These are phyloP conservation scores for Amaranthus hypochondriacus DNA, from an alignment of 148 eudicot genomes.

Conservation along the genomic window DNA sequence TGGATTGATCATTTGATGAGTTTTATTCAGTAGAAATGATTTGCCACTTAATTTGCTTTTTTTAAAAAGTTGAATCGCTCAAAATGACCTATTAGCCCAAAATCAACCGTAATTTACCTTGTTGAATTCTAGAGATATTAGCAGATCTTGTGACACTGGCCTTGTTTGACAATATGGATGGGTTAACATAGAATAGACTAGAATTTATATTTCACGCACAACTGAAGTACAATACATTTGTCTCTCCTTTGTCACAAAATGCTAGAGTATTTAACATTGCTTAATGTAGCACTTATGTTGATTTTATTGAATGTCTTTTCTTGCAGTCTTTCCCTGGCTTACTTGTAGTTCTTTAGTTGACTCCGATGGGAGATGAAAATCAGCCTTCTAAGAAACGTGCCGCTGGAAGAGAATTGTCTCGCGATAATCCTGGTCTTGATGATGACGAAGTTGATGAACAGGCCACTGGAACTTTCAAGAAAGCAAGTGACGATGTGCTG, in stretches of 20 bases:
- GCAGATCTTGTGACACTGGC: too few species aligned
- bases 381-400: conserved; percentile 87
- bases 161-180: background rate
- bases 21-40: background rate
- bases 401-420: conserved; percentile 77
- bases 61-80: too few species aligned
- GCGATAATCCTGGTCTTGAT: conserved; percentile 84
- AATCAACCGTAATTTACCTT: too few species aligned
- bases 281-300: conserved; percentile 9
- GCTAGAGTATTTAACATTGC: background rate
- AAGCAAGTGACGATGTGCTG: conserved; percentile 80
- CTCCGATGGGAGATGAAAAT: conserved; percentile 64
- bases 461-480: conserved; percentile 75
- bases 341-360: background rate
- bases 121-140: too few species aligned
- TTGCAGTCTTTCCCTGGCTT: conserved; percentile 35
- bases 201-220: background rate
- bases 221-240: background rate
- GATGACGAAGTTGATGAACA: conserved; percentile 61
- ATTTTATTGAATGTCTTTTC: conserved; percentile 9
- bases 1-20: background rate
- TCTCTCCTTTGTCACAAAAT: background rate
- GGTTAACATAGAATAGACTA: background rate
- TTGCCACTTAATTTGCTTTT: too few species aligned
- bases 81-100: too few species aligned